Evolutionary conservation across 2,329 filamentous ascomycete species (phyloP).

Genomic region (Claviceps sp.): DNA sequence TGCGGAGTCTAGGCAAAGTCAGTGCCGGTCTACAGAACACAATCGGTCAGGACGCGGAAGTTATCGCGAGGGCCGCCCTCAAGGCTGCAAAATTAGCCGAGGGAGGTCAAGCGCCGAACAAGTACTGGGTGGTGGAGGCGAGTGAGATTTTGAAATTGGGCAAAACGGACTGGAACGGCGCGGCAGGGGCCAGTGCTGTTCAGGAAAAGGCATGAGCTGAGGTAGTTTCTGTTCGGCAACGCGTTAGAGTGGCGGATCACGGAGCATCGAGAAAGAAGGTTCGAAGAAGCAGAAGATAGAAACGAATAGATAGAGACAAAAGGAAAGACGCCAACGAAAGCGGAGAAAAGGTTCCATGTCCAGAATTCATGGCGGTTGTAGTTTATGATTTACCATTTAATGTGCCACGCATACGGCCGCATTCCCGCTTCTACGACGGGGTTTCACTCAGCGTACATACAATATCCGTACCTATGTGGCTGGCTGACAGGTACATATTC

Average conservation of each 20-base stretch:
- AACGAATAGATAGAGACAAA: background rate
- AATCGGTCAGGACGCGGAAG: constrained; percentile 59
- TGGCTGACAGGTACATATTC: background rate
- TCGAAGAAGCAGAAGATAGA: background rate
- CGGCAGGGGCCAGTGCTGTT: background rate
- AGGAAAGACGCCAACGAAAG: background rate
- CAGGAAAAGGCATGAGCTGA: background rate
- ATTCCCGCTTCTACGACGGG: background rate
- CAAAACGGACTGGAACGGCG: constrained; percentile 38
- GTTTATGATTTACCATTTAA: too few relatives aligned
- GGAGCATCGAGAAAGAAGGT: too few relatives aligned
- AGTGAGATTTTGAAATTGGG: constrained; percentile 54
- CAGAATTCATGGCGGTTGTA: background rate
- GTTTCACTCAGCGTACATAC: background rate
- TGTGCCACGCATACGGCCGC: background rate
- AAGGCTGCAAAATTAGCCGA: constrained; percentile 43
- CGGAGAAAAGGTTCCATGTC: background rate
- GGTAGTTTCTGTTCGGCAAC: too few relatives aligned
- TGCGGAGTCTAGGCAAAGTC: constrained; percentile 41
- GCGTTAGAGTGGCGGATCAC: too few relatives aligned
- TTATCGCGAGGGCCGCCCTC: constrained; percentile 57
- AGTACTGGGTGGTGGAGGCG: constrained; percentile 46
- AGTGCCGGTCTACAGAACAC: constrained; percentile 44
- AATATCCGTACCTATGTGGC: background rate
- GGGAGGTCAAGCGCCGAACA: constrained; percentile 44